phyloP scores from a whole-genome alignment of 2,329 filamentous ascomycete species.

The Monosporascus cannonballus region DNA sequence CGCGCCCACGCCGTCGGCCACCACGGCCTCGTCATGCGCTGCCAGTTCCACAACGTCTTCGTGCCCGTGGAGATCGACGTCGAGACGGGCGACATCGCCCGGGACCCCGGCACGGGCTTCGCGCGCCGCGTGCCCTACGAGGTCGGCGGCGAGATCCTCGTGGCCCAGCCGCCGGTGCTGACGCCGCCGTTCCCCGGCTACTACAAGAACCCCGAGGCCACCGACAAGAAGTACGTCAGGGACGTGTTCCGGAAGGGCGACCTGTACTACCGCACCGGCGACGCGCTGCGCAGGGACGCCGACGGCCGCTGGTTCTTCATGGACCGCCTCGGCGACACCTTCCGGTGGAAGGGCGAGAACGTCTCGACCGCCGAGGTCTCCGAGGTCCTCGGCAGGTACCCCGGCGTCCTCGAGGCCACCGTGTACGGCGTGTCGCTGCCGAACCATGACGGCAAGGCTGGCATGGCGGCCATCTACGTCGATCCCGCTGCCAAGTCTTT shows the following conservation, averaged over 20 bases:
- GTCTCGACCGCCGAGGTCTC: conserved; percentile 63
- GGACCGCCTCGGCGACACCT: conserved; percentile 66
- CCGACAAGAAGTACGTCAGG: conserved; percentile 57
- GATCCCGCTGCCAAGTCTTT: conserved; percentile 44
- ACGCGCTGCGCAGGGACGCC: conserved; percentile 53
- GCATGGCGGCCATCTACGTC: conserved; percentile 56
- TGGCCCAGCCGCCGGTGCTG: conserved; percentile 46
- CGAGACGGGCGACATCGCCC: conserved; percentile 59
- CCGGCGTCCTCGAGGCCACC: conserved; percentile 58
- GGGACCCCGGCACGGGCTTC: conserved; percentile 63
- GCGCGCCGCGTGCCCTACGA: conserved; percentile 57
- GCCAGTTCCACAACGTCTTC: conserved; percentile 44
- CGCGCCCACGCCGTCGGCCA: conserved; percentile 61
- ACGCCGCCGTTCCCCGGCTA: conserved; percentile 62
- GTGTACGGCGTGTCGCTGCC: conserved; percentile 64
- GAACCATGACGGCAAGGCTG: conserved; percentile 61
- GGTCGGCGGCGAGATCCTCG: conserved; percentile 69
- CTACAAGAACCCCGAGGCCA: conserved; percentile 59
- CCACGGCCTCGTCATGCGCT: conserved; percentile 57
- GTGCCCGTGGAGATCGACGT: conserved; percentile 65
- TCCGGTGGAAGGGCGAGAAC: conserved; percentile 68
- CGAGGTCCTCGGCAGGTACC: conserved; percentile 53
- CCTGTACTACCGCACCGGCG: conserved; percentile 62
- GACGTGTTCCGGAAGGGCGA: conserved; percentile 64
- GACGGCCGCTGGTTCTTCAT: conserved; percentile 67